Percentiles rank a stretch among this genome's conserved stretches.
phyloP scores from a whole-genome alignment of 2,329 filamentous ascomycete species.

The Nothophoma quercina region DNA sequence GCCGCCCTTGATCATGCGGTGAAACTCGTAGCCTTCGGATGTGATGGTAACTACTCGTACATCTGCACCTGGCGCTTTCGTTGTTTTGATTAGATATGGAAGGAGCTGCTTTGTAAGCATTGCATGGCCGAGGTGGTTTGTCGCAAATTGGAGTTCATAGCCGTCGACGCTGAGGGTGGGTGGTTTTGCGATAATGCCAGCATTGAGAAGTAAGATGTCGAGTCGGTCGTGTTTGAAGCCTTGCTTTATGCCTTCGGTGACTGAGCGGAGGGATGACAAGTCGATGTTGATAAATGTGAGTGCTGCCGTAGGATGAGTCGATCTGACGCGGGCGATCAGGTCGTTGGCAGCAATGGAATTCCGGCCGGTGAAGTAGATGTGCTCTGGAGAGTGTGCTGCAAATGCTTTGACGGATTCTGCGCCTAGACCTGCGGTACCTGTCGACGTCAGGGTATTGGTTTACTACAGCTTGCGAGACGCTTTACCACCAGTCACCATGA shows the following conservation, averaged over 20 bases:
- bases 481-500: conserved; percentile 36
- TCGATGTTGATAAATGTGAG: conserved; percentile 48
- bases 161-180: conserved; percentile 51
- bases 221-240: conserved; percentile 43
- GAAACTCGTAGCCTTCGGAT: conserved; percentile 34
- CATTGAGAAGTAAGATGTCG: conserved; percentile 55
- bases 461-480: neutral
- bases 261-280: conserved; percentile 43
- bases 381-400: conserved; percentile 50
- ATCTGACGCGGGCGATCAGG: conserved; percentile 45
- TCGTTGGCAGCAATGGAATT: conserved; percentile 44
- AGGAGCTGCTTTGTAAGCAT: conserved; percentile 53
- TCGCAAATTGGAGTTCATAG: conserved; percentile 58
- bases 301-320: conserved; percentile 30
- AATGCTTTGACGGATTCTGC: conserved; percentile 50
- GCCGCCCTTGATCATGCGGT: conserved; percentile 24
- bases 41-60: conserved; percentile 53
- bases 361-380: conserved; percentile 55
- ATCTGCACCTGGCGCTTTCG: conserved; percentile 43
- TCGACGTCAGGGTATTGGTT: neutral
- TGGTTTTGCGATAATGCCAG: conserved; percentile 48
- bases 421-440: conserved; percentile 56
- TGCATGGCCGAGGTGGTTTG: conserved; percentile 57
- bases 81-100: conserved; percentile 50
- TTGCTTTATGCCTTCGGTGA: conserved; percentile 36